A percentile compares a stretch with the other conserved stretches of the same genome.
Evolutionary conservation across 1,284 basidiomycete species (phyloP).

Genomic region (Naganishia cerealis): DNA sequence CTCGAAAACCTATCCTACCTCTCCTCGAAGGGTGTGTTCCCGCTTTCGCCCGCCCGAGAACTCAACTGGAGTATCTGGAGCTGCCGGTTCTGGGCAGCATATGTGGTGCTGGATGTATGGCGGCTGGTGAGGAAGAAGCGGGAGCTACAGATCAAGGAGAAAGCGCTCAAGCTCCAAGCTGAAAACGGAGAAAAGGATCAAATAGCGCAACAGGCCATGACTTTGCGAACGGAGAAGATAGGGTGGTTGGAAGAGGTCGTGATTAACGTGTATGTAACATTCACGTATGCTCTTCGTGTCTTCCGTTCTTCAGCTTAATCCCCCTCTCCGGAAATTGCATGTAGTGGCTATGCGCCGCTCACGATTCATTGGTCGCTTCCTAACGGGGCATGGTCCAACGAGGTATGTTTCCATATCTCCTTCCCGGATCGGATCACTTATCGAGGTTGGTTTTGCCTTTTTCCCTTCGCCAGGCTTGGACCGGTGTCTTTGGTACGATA

Average conservation of each 20-base stretch:
- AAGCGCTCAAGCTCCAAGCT: conserved; percentile 37
- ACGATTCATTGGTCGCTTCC: conserved; percentile 52
- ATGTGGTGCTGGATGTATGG: conserved; percentile 30
- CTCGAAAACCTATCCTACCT: conserved; percentile 51
- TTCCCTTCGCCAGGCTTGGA: conserved; percentile 22
- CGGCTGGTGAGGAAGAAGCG: conserved; percentile 10
- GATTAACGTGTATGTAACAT: conserved; percentile 7
- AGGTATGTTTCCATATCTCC: conserved; percentile 27
- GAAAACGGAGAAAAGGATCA: conserved; percentile 41
- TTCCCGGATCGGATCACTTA: neutral
- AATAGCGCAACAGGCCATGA: neutral
- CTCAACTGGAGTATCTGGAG: conserved; percentile 42
- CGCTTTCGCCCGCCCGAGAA: conserved; percentile 38
- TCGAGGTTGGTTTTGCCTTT: neutral
- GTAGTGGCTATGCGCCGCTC: conserved; percentile 50
- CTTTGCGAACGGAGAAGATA: conserved; percentile 7
- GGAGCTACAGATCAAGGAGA: conserved; percentile 18
- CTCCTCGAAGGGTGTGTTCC: conserved; percentile 46
- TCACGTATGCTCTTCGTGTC: neutral
- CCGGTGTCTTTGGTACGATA: conserved; percentile 34
- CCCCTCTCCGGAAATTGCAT: neutral
- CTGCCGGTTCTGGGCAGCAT: conserved; percentile 48
- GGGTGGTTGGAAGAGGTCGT: conserved; percentile 10
- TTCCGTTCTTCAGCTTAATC: neutral
- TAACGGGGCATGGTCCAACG: conserved; percentile 48